A percentile compares a stretch with the other conserved stretches of the same genome.
Evolutionary conservation across 208 protist species (phyloP).

Genomic region (Trypanosoma congolense): DNA sequence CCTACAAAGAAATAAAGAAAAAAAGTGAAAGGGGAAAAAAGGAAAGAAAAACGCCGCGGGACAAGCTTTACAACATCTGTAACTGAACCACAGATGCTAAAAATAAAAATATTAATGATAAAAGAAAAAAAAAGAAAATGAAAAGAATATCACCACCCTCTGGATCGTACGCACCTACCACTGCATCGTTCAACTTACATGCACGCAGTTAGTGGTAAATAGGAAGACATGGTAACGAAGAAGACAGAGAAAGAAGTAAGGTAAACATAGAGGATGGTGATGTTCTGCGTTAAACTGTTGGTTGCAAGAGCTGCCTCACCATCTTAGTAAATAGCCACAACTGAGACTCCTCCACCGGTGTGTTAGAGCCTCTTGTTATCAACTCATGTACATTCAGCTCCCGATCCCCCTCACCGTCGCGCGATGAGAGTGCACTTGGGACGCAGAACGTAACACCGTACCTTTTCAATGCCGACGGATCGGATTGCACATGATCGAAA

Average conservation of each 20-base stretch:
- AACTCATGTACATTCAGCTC: slow-evolving; percentile 18
- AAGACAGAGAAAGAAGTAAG: slow-evolving; percentile 2
- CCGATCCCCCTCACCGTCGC: slow-evolving; percentile 31
- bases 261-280: not conserved
- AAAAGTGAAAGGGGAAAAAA: not conserved
- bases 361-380: slow-evolving; percentile 16
- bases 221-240: too few relatives aligned
- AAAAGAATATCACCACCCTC: too few relatives aligned
- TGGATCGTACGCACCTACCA: too few relatives aligned
- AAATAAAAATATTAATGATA: too few relatives aligned
- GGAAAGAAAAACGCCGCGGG: too few relatives aligned
- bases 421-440: slow-evolving; percentile 35
- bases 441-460: slow-evolving; percentile 72
- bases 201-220: too few relatives aligned
- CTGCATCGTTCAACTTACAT: too few relatives aligned
- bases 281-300: slow-evolving; percentile 1
- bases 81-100: too few relatives aligned
- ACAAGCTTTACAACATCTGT: too few relatives aligned
- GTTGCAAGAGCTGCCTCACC: slow-evolving; percentile 15
- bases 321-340: slow-evolving; percentile 22
- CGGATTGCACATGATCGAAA: slow-evolving; percentile 30
- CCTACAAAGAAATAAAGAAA: not conserved
- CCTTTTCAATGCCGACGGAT: slow-evolving; percentile 35
- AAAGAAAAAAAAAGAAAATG: too few relatives aligned
- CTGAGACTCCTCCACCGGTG: slow-evolving; percentile 20